Evolutionary conservation across 257 asterid genomes (phyloP).

Genomic region (Solanum piurae): DNA sequence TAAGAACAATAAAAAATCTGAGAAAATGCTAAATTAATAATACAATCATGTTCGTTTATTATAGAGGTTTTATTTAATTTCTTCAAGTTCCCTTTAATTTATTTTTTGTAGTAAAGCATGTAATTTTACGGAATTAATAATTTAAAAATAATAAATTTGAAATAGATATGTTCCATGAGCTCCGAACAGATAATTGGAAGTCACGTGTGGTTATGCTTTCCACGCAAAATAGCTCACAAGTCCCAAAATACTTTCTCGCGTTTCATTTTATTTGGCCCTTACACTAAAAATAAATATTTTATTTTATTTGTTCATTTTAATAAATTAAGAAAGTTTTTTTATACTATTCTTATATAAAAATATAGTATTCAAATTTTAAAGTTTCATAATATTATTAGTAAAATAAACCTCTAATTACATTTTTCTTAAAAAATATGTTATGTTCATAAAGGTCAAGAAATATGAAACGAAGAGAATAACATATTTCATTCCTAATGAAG

Average conservation of each 20-base stretch:
- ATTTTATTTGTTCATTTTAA: fast-evolving
- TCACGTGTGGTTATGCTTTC: neutral
- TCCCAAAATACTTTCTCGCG: neutral
- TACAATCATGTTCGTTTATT: neutral
- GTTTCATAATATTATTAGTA: no score
- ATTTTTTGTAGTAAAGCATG: neutral
- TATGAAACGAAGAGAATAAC: neutral
- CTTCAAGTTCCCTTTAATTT: neutral
- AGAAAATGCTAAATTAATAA: neutral
- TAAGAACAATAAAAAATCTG: neutral
- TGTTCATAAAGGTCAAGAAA: neutral
- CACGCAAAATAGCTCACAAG: neutral
- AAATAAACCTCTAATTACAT: no score
- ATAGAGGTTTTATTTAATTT: neutral
- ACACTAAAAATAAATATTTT: fast-evolving
- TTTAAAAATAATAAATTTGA: neutral
- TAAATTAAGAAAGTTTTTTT: neutral
- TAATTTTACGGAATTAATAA: no score
- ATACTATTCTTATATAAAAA: no score
- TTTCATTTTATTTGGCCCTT: fast-evolving
- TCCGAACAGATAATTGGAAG: neutral
- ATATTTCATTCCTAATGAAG: neutral
- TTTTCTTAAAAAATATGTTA: neutral
- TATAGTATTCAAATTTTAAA: neutral
- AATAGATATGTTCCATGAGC: neutral